phyloP scores from a whole-genome alignment of 495 filamentous ascomycete genomes.

The Rostrohypoxylon terebratum region DNA sequence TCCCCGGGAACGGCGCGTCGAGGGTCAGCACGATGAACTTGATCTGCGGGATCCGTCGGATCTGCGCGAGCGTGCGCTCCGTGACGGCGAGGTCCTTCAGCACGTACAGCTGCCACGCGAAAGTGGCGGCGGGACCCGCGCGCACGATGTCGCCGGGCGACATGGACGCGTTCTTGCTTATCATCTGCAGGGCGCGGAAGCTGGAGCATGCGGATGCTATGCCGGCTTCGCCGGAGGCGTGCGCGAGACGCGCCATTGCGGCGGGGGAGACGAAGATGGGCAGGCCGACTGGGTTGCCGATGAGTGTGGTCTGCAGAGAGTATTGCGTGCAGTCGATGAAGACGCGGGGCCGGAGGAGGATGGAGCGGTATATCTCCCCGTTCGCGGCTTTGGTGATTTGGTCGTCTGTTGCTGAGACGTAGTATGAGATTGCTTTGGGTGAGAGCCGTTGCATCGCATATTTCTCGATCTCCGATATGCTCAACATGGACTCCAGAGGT shows the following conservation, averaged over 20 bases:
- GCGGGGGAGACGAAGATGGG: conserved; percentile 81
- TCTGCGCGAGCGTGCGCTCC: conserved; percentile 73
- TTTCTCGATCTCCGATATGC: conserved; percentile 66
- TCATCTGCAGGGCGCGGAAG: conserved; percentile 77
- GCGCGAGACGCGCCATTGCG: conserved; percentile 81
- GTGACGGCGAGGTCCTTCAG: conserved; percentile 77
- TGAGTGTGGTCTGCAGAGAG: conserved; percentile 70
- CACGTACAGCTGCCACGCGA: conserved; percentile 86
- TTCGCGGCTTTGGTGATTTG: conserved; percentile 76
- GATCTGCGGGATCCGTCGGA: conserved; percentile 71
- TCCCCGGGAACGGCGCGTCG: conserved; percentile 83
- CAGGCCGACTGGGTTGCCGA: conserved; percentile 69
- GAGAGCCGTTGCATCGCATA: conserved; percentile 73
- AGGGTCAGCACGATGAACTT: conserved; percentile 82
- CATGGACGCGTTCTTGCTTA: conserved; percentile 82
- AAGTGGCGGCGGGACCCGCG: conserved; percentile 69
- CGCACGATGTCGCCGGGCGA: conserved; percentile 78
- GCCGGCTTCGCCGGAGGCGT: conserved; percentile 78
- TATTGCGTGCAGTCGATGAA: conserved; percentile 78
- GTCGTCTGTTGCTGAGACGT: conserved; percentile 83
- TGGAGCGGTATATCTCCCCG: conserved; percentile 74
- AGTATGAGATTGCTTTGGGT: conserved; percentile 84
- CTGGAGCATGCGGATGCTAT: conserved; percentile 77
- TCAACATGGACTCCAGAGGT: conserved; percentile 73
- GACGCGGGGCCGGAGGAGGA: conserved; percentile 80